Evolutionary conservation across 768 basidiomycete genomes (phyloP).

Genomic region (Gloeopeniophorella convolvens): DNA sequence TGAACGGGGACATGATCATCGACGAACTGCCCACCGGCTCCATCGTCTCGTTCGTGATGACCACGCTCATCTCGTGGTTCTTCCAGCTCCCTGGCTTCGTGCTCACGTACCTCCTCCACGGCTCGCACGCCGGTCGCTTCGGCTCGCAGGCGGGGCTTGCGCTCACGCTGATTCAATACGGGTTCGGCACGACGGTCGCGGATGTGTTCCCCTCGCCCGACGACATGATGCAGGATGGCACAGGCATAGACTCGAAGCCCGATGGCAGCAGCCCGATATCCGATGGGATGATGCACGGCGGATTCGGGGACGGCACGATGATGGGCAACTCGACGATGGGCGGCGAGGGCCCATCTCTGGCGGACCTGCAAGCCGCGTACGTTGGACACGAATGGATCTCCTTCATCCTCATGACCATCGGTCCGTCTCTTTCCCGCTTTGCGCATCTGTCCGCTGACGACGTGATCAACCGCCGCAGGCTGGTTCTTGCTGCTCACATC

Average conservation of each 20-base stretch:
- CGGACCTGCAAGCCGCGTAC: slow-evolving; percentile 20
- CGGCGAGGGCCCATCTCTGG: neutral
- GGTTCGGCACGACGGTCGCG: slow-evolving; percentile 57
- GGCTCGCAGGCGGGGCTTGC: slow-evolving; percentile 96
- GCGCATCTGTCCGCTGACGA: neutral
- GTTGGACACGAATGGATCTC: slow-evolving; percentile 82
- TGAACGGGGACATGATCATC: slow-evolving; percentile 68
- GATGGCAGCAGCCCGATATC: neutral
- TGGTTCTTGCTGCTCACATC: slow-evolving; percentile 92
- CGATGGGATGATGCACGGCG: slow-evolving; percentile 4
- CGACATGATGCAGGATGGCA: neutral
- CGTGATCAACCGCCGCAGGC: slow-evolving; percentile 34
- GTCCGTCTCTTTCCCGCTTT: slow-evolving; percentile 30
- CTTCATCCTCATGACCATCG: slow-evolving; percentile 87
- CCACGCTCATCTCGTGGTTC: slow-evolving; percentile 83
- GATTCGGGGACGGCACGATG: slow-evolving; percentile 1
- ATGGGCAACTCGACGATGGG: slow-evolving; percentile 17
- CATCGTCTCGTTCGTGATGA: slow-evolving; percentile 63
- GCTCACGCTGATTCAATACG: slow-evolving; percentile 89
- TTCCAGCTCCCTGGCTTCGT: slow-evolving; percentile 96
- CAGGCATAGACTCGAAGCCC: neutral
- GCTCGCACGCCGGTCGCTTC: slow-evolving; percentile 87
- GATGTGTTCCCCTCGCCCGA: slow-evolving; percentile 19
- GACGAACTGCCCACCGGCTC: slow-evolving; percentile 88
- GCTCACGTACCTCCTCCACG: slow-evolving; percentile 88